A percentile compares a stretch with the other conserved stretches of the same genome.
Evolutionary conservation across 176 grass and related monocot species (phyloP).

Genomic region (Triticum dicoccoides): DNA sequence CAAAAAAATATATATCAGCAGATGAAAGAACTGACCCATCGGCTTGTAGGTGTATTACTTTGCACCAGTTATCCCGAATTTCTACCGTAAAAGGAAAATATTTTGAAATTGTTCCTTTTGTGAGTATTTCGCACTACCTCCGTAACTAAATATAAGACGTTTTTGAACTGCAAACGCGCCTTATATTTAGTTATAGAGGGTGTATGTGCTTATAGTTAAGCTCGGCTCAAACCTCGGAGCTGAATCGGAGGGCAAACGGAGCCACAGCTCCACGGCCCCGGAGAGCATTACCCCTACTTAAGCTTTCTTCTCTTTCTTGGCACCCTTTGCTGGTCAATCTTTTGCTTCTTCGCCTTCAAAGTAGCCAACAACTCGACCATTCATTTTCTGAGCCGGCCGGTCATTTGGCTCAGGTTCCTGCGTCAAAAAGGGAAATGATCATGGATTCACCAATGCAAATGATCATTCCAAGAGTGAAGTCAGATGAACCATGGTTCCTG

Average conservation of each 20-base stretch:
- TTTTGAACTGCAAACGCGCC: no score
- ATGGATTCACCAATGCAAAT: background rate
- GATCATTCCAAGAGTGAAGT: background rate
- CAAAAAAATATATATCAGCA: no score
- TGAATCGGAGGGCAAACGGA: background rate
- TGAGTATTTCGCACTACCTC: background rate
- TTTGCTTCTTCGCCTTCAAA: constrained; percentile 2
- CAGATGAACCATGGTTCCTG: background rate
- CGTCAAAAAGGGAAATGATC: background rate
- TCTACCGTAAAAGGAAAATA: background rate
- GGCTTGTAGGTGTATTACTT: background rate
- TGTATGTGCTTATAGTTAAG: background rate
- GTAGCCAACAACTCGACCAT: constrained; percentile 28
- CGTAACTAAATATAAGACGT: no score
- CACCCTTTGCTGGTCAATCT: background rate
- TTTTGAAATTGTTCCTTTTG: background rate
- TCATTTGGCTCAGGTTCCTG: background rate
- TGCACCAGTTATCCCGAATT: background rate
- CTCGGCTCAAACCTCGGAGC: background rate
- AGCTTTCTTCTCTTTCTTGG: background rate
- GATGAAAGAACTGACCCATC: background rate
- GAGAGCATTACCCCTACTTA: background rate
- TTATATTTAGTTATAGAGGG: no score
- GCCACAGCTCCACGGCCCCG: background rate
- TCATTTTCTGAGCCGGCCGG: constrained; percentile 24